Evolutionary conservation across 1,284 basidiomycete genomes (phyloP).

Genomic region (Trichosporon inkin): DNA sequence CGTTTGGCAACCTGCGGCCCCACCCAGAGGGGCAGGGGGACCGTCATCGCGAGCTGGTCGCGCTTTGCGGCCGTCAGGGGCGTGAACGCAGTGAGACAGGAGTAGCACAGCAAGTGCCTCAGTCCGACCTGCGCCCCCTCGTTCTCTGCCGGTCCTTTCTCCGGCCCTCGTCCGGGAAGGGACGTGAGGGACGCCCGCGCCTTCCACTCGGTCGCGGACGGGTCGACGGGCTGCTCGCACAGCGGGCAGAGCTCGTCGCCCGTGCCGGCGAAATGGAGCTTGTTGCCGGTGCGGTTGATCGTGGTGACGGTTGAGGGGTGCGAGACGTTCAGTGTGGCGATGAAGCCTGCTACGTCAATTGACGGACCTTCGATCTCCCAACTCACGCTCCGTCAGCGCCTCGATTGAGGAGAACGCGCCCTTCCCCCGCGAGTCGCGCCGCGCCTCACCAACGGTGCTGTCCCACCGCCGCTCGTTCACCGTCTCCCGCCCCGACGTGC

Average conservation of each 20-base stretch:
- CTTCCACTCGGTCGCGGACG: slow-evolving; percentile 68
- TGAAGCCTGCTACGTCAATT: slow-evolving; percentile 61
- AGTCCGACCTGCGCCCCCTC: slow-evolving; percentile 35
- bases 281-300: slow-evolving; percentile 75
- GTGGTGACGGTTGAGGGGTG: slow-evolving; percentile 87
- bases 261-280: slow-evolving; percentile 66
- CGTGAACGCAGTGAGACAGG: slow-evolving; percentile 67
- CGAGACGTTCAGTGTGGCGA: slow-evolving; percentile 70
- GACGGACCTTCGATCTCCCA: background rate
- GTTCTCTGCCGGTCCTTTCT: slow-evolving; percentile 1
- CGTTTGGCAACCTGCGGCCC: slow-evolving; percentile 18
- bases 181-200: slow-evolving; percentile 65
- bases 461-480: slow-evolving; percentile 69
- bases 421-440: slow-evolving; percentile 53
- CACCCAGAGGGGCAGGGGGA: slow-evolving; percentile 40
- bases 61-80: slow-evolving; percentile 26
- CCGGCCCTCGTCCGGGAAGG: slow-evolving; percentile 41
- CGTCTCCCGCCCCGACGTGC: slow-evolving; percentile 49
- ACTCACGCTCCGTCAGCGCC: slow-evolving; percentile 66
- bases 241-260: slow-evolving; percentile 59
- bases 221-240: slow-evolving; percentile 72
- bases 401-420: slow-evolving; percentile 55
- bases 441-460: slow-evolving; percentile 33
- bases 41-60: slow-evolving; percentile 15
- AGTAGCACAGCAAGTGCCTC: slow-evolving; percentile 62